Percentiles rank a stretch among this genome's conserved stretches.
phyloP scores from a whole-genome alignment of 202 grass and related monocot genomes.

The Zoysia matrella region DNA sequence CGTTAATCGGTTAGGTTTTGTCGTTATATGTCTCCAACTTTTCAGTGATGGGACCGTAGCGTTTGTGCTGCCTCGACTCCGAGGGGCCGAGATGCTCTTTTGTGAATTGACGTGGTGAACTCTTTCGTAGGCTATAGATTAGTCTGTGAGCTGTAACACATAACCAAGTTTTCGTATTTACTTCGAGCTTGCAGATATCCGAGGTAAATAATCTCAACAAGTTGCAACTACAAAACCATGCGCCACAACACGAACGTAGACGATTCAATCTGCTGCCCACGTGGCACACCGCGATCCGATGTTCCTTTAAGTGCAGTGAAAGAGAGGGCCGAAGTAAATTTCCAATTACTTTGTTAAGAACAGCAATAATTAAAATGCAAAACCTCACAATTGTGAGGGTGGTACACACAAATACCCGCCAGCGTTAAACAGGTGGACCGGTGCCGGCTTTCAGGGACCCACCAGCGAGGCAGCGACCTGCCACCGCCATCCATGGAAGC shows the following conservation, averaged over 20 bases:
- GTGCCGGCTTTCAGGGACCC: background rate
- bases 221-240: too few relatives aligned
- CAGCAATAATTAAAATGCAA: background rate
- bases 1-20: too few relatives aligned
- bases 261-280: background rate
- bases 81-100: too few relatives aligned
- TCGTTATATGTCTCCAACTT: too few relatives aligned
- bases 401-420: background rate
- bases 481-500: background rate
- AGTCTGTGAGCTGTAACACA: too few relatives aligned
- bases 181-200: too few relatives aligned
- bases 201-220: too few relatives aligned
- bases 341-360: background rate
- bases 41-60: too few relatives aligned
- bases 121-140: too few relatives aligned
- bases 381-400: background rate
- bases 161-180: too few relatives aligned
- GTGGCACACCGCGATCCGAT: background rate
- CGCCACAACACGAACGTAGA: background rate
- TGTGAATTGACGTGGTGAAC: too few relatives aligned
- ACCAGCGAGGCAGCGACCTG: background rate
- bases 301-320: slow-evolving; percentile 36
- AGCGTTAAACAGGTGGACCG: background rate
- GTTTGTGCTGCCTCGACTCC: too few relatives aligned
- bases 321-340: background rate